These are phyloP conservation scores for Debaryomycetaceae sp. DNA, from an alignment of 1,139 yeast genomes.

Conservation along the genomic window DNA sequence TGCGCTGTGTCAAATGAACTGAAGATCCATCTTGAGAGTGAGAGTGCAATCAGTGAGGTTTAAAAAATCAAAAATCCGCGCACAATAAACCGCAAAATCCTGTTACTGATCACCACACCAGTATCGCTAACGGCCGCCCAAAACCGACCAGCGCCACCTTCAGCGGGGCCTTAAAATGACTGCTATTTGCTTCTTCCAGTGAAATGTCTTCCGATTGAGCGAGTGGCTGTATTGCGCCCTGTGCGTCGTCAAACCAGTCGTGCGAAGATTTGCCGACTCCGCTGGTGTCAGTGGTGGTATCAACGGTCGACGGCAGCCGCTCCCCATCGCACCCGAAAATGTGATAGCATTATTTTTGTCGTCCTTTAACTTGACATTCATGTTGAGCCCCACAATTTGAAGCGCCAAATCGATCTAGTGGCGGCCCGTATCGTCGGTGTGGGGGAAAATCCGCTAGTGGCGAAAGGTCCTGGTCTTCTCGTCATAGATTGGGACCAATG, in stretches of 20 bases:
- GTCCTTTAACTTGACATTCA: slow-evolving; percentile 90
- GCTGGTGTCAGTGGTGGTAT: slow-evolving; percentile 4
- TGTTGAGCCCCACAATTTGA: slow-evolving; percentile 87
- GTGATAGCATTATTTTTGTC: slow-evolving; percentile 84
- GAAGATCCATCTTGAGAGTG: too few species aligned
- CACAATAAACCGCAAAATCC: too few species aligned
- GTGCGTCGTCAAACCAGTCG: slow-evolving; percentile 42
- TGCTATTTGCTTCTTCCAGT: too few species aligned
- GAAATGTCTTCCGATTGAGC: slow-evolving; percentile 34
- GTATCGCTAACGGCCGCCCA: too few species aligned
- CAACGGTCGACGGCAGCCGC: slow-evolving; percentile 3
- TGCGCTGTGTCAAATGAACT: too few species aligned
- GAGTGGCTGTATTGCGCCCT: slow-evolving; percentile 37
- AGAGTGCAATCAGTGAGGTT: too few species aligned
- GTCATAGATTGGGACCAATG: slow-evolving; percentile 69
- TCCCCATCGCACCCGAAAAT: slow-evolving; percentile 43
- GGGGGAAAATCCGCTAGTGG: slow-evolving; percentile 62
- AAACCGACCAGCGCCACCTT: too few species aligned
- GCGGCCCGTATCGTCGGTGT: slow-evolving; percentile 85
- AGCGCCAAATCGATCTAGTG: slow-evolving; percentile 86
- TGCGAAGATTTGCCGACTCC: slow-evolving; percentile 5
- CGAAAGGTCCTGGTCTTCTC: slow-evolving; percentile 25
- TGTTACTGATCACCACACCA: too few species aligned
- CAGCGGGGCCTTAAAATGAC: too few species aligned
- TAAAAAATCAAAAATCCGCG: too few species aligned